Conservation (phyloP, 2,329 filamentous ascomycete genomes). For the Fusarium dimerum region DNA sequence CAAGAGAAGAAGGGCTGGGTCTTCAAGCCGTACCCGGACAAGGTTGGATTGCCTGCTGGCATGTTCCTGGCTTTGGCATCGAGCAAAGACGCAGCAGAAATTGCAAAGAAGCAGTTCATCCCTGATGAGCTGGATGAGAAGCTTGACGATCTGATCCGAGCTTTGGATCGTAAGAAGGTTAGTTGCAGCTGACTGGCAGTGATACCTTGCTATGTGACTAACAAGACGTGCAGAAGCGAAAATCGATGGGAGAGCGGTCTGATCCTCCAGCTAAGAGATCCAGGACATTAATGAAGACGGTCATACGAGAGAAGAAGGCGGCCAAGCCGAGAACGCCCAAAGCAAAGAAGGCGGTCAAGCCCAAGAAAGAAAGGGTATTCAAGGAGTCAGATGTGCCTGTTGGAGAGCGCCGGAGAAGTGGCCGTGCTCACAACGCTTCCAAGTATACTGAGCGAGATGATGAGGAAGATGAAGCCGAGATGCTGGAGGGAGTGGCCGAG, state of each 20-base stretch:
- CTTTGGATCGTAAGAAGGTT: conserved; percentile 73
- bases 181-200: conserved; percentile 8
- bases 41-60: conserved; percentile 76
- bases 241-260: conserved; percentile 51
- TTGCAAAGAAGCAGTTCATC: conserved; percentile 83
- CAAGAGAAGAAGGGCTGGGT: conserved; percentile 85
- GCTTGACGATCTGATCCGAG: conserved; percentile 67
- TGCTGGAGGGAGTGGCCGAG: conserved; percentile 60
- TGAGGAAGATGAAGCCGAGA: conserved; percentile 60
- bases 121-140: conserved; percentile 74
- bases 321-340: conserved; percentile 38
- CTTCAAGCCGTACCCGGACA: conserved; percentile 79
- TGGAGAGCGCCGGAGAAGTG: conserved; percentile 56
- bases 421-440: conserved; percentile 49
- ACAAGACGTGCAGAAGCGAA: conserved; percentile 53
- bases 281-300: conserved; percentile 40
- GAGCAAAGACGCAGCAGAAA: conserved; percentile 78
- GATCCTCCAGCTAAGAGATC: conserved; percentile 45
- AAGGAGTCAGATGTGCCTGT: conserved; percentile 35
- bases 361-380: conserved; percentile 30
- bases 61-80: conserved; percentile 75
- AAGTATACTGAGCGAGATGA: conserved; percentile 59
- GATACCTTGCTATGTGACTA: conserved; percentile 16
- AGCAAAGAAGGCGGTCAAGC: conserved; percentile 37
- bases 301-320: conserved; percentile 38